A percentile compares a stretch with the other conserved stretches of the same genome.
phyloP scores from a whole-genome alignment of 2,329 filamentous ascomycete species.

The Aspergillus sojae region DNA sequence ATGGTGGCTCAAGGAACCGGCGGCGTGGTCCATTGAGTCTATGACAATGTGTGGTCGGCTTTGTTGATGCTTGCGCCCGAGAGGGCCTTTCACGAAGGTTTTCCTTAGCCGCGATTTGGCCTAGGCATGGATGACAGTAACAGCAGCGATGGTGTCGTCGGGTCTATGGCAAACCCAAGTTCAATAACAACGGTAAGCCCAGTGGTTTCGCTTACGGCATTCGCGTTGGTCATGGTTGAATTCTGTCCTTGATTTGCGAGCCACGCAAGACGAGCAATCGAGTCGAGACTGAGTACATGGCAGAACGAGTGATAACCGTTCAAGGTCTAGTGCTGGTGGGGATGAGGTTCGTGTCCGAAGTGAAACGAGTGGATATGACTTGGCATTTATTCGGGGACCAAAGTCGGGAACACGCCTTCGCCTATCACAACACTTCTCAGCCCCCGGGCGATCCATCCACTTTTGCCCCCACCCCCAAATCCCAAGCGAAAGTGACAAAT shows the following conservation, averaged over 20 bases:
- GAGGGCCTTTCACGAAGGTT: not conserved
- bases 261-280: not conserved
- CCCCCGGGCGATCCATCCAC: not conserved
- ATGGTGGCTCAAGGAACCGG: not conserved
- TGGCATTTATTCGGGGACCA: conserved; percentile 1
- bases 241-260: no score
- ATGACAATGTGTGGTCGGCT: not conserved
- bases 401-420: not conserved
- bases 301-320: not conserved
- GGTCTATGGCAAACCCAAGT: no score
- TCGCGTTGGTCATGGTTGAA: no score
- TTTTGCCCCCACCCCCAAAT: conserved; percentile 1
- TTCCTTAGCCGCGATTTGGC: not conserved
- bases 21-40: no score
- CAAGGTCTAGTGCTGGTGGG: not conserved
- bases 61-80: not conserved
- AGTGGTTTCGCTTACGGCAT: no score
- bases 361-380: conserved; percentile 2
- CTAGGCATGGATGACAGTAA: not conserved
- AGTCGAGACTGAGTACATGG: not conserved
- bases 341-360: not conserved
- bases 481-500: conserved; percentile 1
- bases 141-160: not conserved
- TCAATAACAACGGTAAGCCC: no score
- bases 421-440: not conserved